These are phyloP conservation scores for Laetiporus sulphureus DNA, from an alignment of 1,284 basidiomycete genomes.

Conservation along the genomic window DNA sequence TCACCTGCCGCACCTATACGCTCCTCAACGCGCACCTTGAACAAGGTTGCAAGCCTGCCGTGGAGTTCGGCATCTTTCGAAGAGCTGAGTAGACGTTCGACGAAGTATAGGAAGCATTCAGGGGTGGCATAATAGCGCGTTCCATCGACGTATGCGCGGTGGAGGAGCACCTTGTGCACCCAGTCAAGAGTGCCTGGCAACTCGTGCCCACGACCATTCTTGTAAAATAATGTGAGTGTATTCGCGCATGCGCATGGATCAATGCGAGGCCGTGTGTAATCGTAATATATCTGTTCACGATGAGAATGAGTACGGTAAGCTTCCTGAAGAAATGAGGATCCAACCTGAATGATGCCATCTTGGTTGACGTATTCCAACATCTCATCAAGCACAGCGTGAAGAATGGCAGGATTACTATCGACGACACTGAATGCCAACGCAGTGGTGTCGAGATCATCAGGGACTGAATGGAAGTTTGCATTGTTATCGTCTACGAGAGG, in stretches of 20 bases:
- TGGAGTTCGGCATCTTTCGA: constrained; percentile 29
- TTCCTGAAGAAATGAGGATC: too few relatives aligned
- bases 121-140: constrained; percentile 44
- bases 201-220: constrained; percentile 37
- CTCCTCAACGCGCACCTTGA: constrained; percentile 40
- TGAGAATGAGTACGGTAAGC: too few relatives aligned
- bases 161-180: constrained; percentile 36
- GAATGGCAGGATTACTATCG: too few relatives aligned
- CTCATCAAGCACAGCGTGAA: too few relatives aligned
- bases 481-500: neutral
- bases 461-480: constrained; percentile 16
- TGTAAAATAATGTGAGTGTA: constrained; percentile 40
- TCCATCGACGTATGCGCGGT: constrained; percentile 42
- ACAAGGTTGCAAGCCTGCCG: constrained; percentile 32
- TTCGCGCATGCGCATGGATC: constrained; percentile 43
- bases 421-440: too few relatives aligned
- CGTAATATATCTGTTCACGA: constrained; percentile 48
- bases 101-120: constrained; percentile 43
- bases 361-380: too few relatives aligned
- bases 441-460: constrained; percentile 44
- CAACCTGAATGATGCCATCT: too few relatives aligned
- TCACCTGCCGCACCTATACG: constrained; percentile 42
- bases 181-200: constrained; percentile 37
- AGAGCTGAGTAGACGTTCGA: constrained; percentile 34
- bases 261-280: constrained; percentile 19